Percentiles rank a stretch among this genome's conserved stretches.
phyloP scores from a whole-genome alignment of 768 basidiomycete genomes.

The Saitozyma sp. region DNA sequence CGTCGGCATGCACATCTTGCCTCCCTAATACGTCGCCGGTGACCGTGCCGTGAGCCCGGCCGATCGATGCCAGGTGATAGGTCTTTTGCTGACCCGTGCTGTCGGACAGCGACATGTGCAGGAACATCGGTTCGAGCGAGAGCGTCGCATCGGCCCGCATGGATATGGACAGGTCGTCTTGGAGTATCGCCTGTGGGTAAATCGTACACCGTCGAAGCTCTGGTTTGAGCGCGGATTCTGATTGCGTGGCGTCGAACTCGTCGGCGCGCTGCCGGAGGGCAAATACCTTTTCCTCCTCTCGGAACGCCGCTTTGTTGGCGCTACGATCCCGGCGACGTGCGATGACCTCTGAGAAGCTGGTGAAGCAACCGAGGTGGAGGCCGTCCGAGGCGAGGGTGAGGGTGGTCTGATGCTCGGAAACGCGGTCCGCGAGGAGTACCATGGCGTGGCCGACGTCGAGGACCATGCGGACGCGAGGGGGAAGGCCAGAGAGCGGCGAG shows the following conservation, averaged over 20 bases:
- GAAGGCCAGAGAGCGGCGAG: conserved; percentile 14
- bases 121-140: conserved; percentile 28
- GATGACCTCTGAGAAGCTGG: conserved; percentile 30
- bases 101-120: conserved; percentile 28
- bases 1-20: conserved; percentile 6
- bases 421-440: conserved; percentile 28
- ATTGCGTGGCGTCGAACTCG: conserved; percentile 22
- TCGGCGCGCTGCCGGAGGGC: conserved; percentile 14
- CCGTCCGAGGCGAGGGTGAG: conserved; percentile 33
- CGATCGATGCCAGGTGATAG: conserved; percentile 31
- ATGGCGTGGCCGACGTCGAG: conserved; percentile 34
- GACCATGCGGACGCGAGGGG: conserved; percentile 38
- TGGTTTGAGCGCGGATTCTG: conserved; percentile 28
- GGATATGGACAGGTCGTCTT: conserved; percentile 33
- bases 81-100: conserved; percentile 8
- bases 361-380: conserved; percentile 31
- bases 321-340: conserved; percentile 26
- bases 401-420: conserved; percentile 29
- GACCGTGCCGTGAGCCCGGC: conserved; percentile 24
- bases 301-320: conserved; percentile 25
- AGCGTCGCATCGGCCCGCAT: conserved; percentile 21
- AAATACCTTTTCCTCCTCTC: conserved; percentile 30
- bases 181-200: conserved; percentile 13
- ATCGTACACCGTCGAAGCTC: conserved; percentile 17
- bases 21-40: conserved; percentile 32